Evolutionary conservation across 768 basidiomycete species (phyloP), one percentile per base, ranked within the genome.

Genomic region (Amanita polypyramis): DNA sequence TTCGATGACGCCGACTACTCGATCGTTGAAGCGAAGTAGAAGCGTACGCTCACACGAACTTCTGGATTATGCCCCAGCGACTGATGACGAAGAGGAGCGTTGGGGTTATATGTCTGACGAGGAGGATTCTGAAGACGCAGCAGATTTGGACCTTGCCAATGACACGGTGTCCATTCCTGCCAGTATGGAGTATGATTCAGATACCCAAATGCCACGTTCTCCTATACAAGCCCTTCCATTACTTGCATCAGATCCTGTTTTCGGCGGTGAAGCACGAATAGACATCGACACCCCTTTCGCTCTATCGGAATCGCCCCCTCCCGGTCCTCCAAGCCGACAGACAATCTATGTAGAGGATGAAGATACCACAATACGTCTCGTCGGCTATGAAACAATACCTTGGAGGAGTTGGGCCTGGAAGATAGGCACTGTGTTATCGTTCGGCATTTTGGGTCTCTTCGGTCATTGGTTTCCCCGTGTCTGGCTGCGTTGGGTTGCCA

Each of bases 21-120:
- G 72, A 42, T 63, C 66, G 50, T 77, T 74, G 17, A 68, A 73
- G 37, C 72, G 74, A n/a, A 75, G 70, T 55, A 62, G 76, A 34
- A 49, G 47, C 15, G 3, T 36, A 44, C 71, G 66, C 43, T 82
- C 81, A 30, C 30, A 36, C 25, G 76, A 70, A 25, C n/a, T 30
- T 19, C 82, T 82, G 5, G 80, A 84, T 27, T 64, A 80, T 59
- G 80, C 71, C 17, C 52, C 77, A 4, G 76, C 67, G 23, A 69
- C 66, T 9, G 80, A 74, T 21, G 78, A 79, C 33, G 72, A 68
- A 50, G 77, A 80, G 37, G 86, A 90, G 54, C 75, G 87, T n/a
- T 93, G 90, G 90, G 90, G 90, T 3, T 93, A 92, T 63, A 80
- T 84, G n/a, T 91, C 90, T 2, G 86, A 78, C 19, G 90, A 93